Evolutionary conservation across 306 rosid genomes (phyloP).

Genomic region (Chamaecrista fasciculata): DNA sequence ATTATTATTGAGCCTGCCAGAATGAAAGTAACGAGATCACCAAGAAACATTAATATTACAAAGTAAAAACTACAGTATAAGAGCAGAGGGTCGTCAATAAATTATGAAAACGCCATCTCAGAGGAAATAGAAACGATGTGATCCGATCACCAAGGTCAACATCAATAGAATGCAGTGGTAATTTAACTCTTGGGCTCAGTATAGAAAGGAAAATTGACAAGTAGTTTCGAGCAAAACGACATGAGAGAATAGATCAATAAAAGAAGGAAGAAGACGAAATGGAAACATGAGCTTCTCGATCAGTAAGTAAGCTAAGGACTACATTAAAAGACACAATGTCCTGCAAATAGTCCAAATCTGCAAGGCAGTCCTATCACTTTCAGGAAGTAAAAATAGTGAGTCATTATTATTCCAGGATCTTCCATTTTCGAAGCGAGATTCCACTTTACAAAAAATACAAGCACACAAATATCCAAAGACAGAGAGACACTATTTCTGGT

Average conservation of each 20-base stretch:
- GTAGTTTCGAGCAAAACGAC: conserved; percentile 34
- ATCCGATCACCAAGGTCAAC: conserved; percentile 4
- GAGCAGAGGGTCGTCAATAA: background rate
- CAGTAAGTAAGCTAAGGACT: conserved; percentile 1
- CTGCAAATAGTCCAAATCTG: background rate
- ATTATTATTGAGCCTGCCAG: no score
- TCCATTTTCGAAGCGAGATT: background rate
- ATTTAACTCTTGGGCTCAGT: conserved; percentile 1
- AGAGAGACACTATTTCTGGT: background rate
- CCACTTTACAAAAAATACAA: background rate
- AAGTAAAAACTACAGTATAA: background rate
- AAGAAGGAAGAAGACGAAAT: background rate
- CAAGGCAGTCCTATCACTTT: background rate
- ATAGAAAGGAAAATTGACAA: background rate
- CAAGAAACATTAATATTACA: background rate
- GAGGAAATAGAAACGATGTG: background rate
- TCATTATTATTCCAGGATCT: background rate
- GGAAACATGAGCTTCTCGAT: background rate
- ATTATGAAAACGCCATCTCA: conserved; percentile 23
- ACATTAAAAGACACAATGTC: background rate
- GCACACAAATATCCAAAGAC: background rate
- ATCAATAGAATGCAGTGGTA: background rate
- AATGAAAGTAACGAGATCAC: background rate
- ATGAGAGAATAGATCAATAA: conserved; percentile 30
- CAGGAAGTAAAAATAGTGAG: background rate